Percentiles rank a stretch among this genome's conserved stretches.
These are phyloP conservation scores for Lyophyllum shimeji DNA, from an alignment of 768 basidiomycete genomes.

Conservation along the genomic window DNA sequence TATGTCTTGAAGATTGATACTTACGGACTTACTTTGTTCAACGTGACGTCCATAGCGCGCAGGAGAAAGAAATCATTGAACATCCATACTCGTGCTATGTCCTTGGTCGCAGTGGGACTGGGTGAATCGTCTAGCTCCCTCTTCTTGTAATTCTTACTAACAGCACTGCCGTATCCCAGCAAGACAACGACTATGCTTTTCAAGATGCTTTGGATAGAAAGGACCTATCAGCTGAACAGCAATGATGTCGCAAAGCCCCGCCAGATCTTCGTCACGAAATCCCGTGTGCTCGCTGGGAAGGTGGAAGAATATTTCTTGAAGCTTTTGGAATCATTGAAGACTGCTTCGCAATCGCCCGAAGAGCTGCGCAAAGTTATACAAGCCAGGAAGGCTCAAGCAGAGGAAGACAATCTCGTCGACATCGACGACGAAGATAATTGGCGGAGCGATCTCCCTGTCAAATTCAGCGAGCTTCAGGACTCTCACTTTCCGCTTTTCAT, in stretches of 20 bases:
- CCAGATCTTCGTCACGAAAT: slow-evolving; percentile 75
- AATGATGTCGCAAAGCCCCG: slow-evolving; percentile 46
- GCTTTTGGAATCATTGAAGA: slow-evolving; percentile 43
- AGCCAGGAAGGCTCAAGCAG: slow-evolving; percentile 8
- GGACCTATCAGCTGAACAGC: slow-evolving; percentile 43
- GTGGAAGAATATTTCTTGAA: slow-evolving; percentile 67
- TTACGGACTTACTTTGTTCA: background rate
- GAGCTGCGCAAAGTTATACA: slow-evolving; percentile 35
- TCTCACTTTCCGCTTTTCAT: slow-evolving; percentile 70
- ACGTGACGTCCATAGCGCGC: slow-evolving; percentile 25
- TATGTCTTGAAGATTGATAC: slow-evolving; percentile 18
- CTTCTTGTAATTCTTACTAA: background rate
- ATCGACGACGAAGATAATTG: slow-evolving; percentile 41
- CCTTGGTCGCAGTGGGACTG: slow-evolving; percentile 71
- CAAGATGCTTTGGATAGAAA: slow-evolving; percentile 71
- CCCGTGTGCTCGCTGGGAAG: slow-evolving; percentile 61
- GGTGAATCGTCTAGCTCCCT: slow-evolving; percentile 36
- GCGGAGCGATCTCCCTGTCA: slow-evolving; percentile 45
- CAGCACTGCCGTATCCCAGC: slow-evolving; percentile 28
- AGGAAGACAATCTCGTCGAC: slow-evolving; percentile 31
- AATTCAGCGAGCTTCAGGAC: slow-evolving; percentile 56
- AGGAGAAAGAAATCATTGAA: slow-evolving; percentile 59
- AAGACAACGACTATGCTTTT: slow-evolving; percentile 79
- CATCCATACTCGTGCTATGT: slow-evolving; percentile 63
- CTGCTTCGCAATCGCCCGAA: slow-evolving; percentile 32